Base-by-base conservation (phyloP, 495 filamentous ascomycete genomes). In the Parathielavia appendiculata region DNA sequence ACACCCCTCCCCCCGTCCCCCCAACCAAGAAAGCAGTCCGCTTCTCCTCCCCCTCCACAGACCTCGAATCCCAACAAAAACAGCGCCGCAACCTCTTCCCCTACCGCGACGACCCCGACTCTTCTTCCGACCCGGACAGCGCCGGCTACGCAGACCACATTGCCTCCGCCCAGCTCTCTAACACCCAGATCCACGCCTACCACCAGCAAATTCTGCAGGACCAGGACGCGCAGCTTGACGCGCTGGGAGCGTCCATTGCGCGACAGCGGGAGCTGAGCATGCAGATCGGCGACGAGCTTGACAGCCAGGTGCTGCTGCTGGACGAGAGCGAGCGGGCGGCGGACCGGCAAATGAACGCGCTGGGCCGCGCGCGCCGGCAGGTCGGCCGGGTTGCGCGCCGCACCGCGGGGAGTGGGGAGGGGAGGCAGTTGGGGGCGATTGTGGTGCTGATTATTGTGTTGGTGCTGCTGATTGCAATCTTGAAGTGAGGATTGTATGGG, bases 201-300 rank as follows among this genome's bases (percentile, higher is more conserved):
- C 93, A 98, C 71, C 74, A 79, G 14, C 84, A 83, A 44, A 82
- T 93, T 16, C 75, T 98, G 19, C 80, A 80, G 4, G 84, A 97
- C 55, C 95, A 97, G 69, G 93, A 98, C 67, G 88, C 91, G 57
- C 90, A 93, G 66, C 76, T 98, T n/a, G 93, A 97, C 69, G 74
- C 81, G 50, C 78, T 98, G 23, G 90, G 91, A 11, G 83, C 83
- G 61, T 89, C 84, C 55, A 96, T 98, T 63, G 82, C 87, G n/a
- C 85, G 92, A 49, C 93, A 97, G 72, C 81, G 95, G 50, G 90
- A 97, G 74, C 77, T 98, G 63, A 90, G 86, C 63, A 93, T 97
- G 68, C 89, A 91, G 76, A 98, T 98, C 67, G 93, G 93, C 23
- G 89, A 97, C 69, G 93, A 98, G 78, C 76, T 98, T 23, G 93